Evolutionary conservation across 129 eudicot genomes (phyloP), one percentile per base, ranked within the genome.

Genomic region (Arctium minus): DNA sequence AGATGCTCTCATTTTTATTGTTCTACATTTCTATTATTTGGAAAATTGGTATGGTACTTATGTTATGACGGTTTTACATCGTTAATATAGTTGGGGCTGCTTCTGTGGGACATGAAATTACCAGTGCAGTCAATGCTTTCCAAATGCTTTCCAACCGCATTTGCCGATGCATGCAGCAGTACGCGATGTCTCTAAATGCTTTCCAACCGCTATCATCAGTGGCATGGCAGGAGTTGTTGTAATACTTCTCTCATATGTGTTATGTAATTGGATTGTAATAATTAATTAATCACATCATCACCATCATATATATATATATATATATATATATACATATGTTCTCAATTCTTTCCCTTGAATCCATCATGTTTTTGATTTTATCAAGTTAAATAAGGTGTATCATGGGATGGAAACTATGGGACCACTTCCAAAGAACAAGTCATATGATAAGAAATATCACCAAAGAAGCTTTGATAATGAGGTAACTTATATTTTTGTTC

Each of bases 151-250:
- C 27, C 27, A 0, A 22, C 27, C 27, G 0, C 27, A 75, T 69
- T 31, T 73, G 37, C 53, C 87, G 91, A 90, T 90, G 93, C 87
- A 89, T 39, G 48, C 62, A 70, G 88, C 89, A 33, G 86, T 90
- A 4, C 75, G 67, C 3, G 82, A 87, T 74, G 85, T 85, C 68
- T 87, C 89, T 39, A 30, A 79, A 11, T 81, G 86, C 76, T 90
- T 87, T 79, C 93, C 93, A 6, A 90, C 91, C 29, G 90, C 93
- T 62, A 90, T 90, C 22, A 90, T 90, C 71, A 90, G 91, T 22
- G 27, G 27, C 27, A 22, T 78, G 93, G 93, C 46, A 83, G 93
- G 76, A 83, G 91, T 79, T 8, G 64, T 39, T 18, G 8, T 11
- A 32, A 13, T 73, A 73, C 75, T 62, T 74, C 82, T 60, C 65